Base-by-base conservation (phyloP, 352 stramenopile genomes). In the Phytopythium sindhum region DNA sequence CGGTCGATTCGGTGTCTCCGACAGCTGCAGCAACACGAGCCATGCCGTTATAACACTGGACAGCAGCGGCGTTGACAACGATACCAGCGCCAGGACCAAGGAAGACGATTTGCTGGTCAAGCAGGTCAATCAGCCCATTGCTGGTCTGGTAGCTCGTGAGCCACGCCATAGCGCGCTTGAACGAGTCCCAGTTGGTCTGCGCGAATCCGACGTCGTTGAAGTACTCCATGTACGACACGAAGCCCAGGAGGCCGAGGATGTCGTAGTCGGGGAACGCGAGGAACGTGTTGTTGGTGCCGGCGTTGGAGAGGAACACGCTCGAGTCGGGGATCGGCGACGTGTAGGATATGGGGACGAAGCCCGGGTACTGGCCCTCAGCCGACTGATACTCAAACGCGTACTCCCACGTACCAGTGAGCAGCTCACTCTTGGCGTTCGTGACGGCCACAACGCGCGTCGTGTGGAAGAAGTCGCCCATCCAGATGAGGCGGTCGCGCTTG, bases 201-300 rank as follows among this genome's bases (percentile, higher is more conserved):
- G 65, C 60, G 19, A 75, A 75, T 0, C 26, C 58, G 2, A 67
- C 33, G 24, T 61, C 62, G 23, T 75, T 55, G 52, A 57, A 75
- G 51, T 75, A 75, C 28, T 75, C 69, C 69, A 73, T 75, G 59
- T 73, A 75, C 4, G 65, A 73, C 19, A 65, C 66, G 14, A 75
- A 61, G 31, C 69, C 69, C n/a, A 73, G 62, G 12, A 75, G 50
- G 4, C 69, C 66, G 14, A 75, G 63, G 31, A 75, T 70, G 26
- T 67, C 69, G 31, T 75, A 75, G 69, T 75, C 65, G 2, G 69
- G 66, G 35, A 75, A 73, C 21, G 68, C 61, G 23, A 62, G 60
- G 42, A 61, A 66, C 1, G 61, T 64, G 47, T 67, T 26, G 1
- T 35, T 35, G 6, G 42, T 70, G 23, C 62, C 69, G 19, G 65